phyloP scores from a whole-genome alignment of 805 yeast species.

The Cyberlindnera misumaiensis region DNA sequence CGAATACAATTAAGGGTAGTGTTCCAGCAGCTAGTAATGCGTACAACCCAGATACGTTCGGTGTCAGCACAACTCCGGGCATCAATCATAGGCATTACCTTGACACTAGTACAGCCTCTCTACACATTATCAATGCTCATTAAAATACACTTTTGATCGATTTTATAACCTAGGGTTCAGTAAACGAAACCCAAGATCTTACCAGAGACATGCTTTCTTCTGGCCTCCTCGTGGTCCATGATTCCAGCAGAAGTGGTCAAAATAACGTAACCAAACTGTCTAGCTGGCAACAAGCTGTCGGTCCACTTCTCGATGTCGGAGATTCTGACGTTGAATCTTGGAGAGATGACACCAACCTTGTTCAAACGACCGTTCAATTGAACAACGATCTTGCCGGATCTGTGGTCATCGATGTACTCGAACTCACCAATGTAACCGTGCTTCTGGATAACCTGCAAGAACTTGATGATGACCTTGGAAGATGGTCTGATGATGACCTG shows the following conservation, averaged over 20 bases:
- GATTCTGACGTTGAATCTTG: slow-evolving; percentile 96
- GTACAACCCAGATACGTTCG: too few relatives aligned
- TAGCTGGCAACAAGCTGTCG: slow-evolving; percentile 95
- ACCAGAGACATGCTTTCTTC: slow-evolving; percentile 99
- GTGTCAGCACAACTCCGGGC: too few relatives aligned
- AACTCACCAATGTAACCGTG: slow-evolving; percentile 99
- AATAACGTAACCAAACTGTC: slow-evolving; percentile 98
- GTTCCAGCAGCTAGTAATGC: too few relatives aligned
- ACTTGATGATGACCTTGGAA: slow-evolving; percentile 96
- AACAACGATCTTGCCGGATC: slow-evolving; percentile 95
- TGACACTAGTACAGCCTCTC: too few relatives aligned
- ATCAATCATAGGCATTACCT: too few relatives aligned
- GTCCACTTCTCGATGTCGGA: slow-evolving; percentile 98
- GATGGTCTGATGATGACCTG: slow-evolving; percentile 98
- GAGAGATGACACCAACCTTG: slow-evolving; percentile 98
- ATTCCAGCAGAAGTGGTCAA: slow-evolving; percentile 99
- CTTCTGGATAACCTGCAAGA: slow-evolving; percentile 94
- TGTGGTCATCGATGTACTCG: slow-evolving; percentile 98
- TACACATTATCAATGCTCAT: not conserved
- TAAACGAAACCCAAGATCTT: slow-evolving; percentile 97
- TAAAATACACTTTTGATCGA: slow-evolving; percentile 4
- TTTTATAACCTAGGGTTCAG: slow-evolving; percentile 32
- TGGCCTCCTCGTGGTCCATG: slow-evolving; percentile 99
- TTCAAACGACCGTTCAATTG: slow-evolving; percentile 96
- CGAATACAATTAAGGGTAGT: too few relatives aligned